Conservation (phyloP, 768 basidiomycete species). For the Punctularia strigosozonata region DNA sequence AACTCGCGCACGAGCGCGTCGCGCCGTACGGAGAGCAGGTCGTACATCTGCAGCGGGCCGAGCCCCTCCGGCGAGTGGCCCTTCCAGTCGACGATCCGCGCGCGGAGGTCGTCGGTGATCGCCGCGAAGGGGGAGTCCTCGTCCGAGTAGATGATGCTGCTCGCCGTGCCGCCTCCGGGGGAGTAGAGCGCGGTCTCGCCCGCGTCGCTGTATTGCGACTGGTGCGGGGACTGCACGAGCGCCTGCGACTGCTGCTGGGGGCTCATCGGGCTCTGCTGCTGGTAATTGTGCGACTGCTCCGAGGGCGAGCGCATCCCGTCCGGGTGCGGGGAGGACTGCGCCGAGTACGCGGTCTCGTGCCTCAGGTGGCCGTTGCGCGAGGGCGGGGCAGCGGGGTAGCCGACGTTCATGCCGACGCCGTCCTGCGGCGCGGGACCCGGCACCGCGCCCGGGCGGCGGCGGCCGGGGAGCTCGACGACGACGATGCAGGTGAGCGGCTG, state of each 20-base stretch:
- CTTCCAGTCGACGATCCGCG: conserved; percentile 93
- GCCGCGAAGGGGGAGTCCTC: conserved; percentile 69
- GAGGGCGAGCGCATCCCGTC: conserved; percentile 7
- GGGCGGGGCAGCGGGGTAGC: conserved; percentile 1
- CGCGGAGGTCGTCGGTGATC: conserved; percentile 82
- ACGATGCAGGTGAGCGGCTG: conserved; percentile 92
- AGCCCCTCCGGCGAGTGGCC: conserved; percentile 85
- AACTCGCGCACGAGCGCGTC: conserved; percentile 89
- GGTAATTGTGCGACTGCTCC: background rate
- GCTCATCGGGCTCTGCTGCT: background rate
- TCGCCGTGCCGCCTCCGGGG: background rate
- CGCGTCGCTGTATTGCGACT: conserved; percentile 9
- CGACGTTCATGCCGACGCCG: background rate
- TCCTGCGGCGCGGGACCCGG: conserved; percentile 42
- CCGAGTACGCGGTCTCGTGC: conserved; percentile 12
- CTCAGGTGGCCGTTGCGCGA: background rate
- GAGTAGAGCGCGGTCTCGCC: conserved; percentile 3
- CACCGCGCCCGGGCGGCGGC: conserved; percentile 38
- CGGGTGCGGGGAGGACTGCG: conserved; percentile 6
- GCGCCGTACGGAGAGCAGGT: conserved; percentile 78
- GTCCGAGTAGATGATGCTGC: conserved; percentile 18
- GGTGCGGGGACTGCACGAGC: conserved; percentile 2
- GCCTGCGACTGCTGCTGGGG: background rate
- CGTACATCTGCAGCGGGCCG: conserved; percentile 85
- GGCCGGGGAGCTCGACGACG: conserved; percentile 82